Evolutionary conservation across 129 eudicot species (phyloP).

Genomic region (Tanacetum coccineum): DNA sequence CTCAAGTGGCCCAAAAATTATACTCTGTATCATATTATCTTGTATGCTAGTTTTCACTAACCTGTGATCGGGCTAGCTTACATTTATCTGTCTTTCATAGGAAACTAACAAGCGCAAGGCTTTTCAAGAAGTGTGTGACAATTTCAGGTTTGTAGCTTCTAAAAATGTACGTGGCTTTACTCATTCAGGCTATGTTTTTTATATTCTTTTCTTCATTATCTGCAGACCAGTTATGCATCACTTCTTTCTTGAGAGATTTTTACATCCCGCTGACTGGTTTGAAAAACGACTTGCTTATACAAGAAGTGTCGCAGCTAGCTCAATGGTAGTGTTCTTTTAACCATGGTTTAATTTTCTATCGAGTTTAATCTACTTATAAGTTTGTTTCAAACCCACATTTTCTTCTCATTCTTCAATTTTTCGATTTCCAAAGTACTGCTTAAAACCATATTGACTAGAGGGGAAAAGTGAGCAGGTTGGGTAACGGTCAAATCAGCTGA

Average conservation of each 20-base stretch:
- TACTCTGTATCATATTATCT: not conserved
- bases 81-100: slow-evolving; percentile 32
- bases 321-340: slow-evolving; percentile 59
- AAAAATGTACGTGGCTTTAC: not conserved
- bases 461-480: not conserved
- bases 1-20: not conserved
- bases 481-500: too few relatives aligned
- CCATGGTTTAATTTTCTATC: slow-evolving; percentile 6
- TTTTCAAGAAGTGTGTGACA: slow-evolving; percentile 71
- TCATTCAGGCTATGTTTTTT: not conserved
- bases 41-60: not conserved
- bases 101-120: slow-evolving; percentile 89
- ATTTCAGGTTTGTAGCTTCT: slow-evolving; percentile 65
- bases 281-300: slow-evolving; percentile 95
- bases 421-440: not conserved
- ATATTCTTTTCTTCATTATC: slow-evolving; percentile 7
- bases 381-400: slow-evolving; percentile 5
- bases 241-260: slow-evolving; percentile 91
- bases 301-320: slow-evolving; percentile 97
- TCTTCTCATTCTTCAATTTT: not conserved
- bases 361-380: slow-evolving; percentile 10
- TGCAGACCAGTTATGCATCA: slow-evolving; percentile 97
- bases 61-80: slow-evolving; percentile 1
- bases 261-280: slow-evolving; percentile 94
- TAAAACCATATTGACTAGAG: slow-evolving; percentile 2